Evolutionary conservation across 768 basidiomycete species (phyloP), one percentile per base, ranked within the genome.

Genomic region (Galerina marginata): DNA sequence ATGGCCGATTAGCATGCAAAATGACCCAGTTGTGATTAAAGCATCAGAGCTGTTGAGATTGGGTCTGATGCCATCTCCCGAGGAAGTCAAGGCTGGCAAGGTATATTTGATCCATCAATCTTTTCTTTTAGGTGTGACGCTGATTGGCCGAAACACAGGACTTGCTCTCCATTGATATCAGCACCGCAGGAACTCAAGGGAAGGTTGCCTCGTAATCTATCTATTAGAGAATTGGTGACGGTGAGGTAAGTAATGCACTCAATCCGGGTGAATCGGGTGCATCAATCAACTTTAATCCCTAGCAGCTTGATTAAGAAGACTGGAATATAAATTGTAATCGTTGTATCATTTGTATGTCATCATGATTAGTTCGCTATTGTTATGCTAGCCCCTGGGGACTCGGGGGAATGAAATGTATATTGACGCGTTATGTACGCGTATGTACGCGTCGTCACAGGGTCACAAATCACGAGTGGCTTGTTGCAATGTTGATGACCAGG

Each of bases 21-120:
- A 85, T 58, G 93, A 94, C 67, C 93, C 93, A 1, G 82, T 92
- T 36, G 90, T 94, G 33, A 81, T 84, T 58, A 89, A 90, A 74
- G 85, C 89, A 2, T 86, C 90, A 9, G 92, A 95, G 73, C 77
- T 97, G 33, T 72, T 96, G 64, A 81, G 91, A 49, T 73, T 95
- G 39, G 89, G 86, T 11, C 77, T 90, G 63, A 95, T 96, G 93
- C 93, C 93, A 9, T 82, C 86, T 4, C 80, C 87, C 5, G 80
- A 86, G 7, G 91, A 93, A 68, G 74, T 97, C 67, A 86, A 79
- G 71, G 83, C 72, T 38, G 93, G 93, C 54, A 91, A 90, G 84
- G 91, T 90, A 64, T 49, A 76, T 59, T 1, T 9, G 20, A 16
- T 33, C 33, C 29, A 4, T n/a, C 26, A 4, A 42, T 38, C 38